Evolutionary conservation across 129 eudicot species (phyloP).

Genomic region (Artemisia annua): DNA sequence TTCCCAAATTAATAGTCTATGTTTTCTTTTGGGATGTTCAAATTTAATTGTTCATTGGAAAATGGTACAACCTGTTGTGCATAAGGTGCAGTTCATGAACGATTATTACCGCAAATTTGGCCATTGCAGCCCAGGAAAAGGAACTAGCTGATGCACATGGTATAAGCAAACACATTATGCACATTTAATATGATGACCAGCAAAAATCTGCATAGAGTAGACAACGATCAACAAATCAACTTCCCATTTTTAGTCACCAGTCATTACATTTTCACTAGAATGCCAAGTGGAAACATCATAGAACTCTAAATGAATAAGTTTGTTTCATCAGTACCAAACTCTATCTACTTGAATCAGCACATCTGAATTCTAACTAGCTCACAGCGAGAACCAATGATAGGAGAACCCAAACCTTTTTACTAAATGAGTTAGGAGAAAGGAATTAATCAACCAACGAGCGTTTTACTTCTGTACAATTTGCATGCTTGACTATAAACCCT

Average conservation of each 20-base stretch:
- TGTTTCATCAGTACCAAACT: background rate
- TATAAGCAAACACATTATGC: background rate
- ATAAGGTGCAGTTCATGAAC: background rate
- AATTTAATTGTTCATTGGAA: background rate
- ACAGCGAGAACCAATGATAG: background rate
- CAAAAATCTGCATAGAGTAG: background rate
- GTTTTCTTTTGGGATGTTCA: too few relatives aligned
- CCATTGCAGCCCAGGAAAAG: background rate
- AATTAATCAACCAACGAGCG: constrained; percentile 23
- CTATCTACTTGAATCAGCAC: constrained; percentile 2
- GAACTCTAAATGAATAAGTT: background rate
- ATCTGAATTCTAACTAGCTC: background rate
- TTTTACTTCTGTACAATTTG: constrained; percentile 47
- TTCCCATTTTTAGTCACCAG: background rate
- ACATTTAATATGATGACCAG: background rate
- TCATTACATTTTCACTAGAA: constrained; percentile 9
- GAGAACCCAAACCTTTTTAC: constrained; percentile 4
- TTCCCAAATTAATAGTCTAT: too few relatives aligned
- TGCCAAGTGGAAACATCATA: background rate
- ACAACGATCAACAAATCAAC: background rate
- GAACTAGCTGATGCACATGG: background rate
- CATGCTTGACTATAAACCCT: constrained; percentile 9
- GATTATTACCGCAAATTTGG: background rate
- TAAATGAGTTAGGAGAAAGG: constrained; percentile 14
- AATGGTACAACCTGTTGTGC: constrained; percentile 2